A percentile compares a stretch with the other conserved stretches of the same genome.
Evolutionary conservation across 805 yeast species (phyloP).

Genomic region (Pichia scutulata): DNA sequence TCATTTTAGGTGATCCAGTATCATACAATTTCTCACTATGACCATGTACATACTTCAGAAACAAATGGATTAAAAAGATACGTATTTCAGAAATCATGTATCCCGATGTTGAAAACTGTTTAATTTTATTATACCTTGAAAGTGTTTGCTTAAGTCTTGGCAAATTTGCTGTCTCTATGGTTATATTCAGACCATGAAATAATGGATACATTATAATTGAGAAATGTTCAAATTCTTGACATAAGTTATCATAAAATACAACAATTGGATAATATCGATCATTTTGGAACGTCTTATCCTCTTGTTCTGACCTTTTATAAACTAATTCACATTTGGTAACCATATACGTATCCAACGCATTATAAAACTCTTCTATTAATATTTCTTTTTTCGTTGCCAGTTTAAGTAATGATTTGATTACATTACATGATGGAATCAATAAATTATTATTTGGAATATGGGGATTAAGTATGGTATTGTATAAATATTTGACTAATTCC

Average conservation of each 20-base stretch:
- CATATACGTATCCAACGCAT: background rate
- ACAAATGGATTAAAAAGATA: background rate
- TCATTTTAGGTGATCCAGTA: background rate
- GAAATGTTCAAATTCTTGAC: background rate
- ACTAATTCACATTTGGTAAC: background rate
- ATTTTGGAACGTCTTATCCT: no score
- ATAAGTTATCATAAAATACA: background rate
- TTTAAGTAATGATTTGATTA: background rate
- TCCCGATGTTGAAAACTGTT: background rate
- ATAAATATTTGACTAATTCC: background rate
- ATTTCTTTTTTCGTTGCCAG: background rate
- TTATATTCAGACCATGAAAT: background rate
- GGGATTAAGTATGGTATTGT: background rate
- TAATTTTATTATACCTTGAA: background rate
- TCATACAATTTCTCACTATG: background rate
- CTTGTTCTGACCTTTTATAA: background rate
- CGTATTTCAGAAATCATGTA: background rate
- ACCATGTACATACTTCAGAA: background rate
- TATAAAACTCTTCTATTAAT: background rate
- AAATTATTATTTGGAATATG: background rate
- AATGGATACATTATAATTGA: background rate
- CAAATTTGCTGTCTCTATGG: background rate
- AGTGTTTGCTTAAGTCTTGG: background rate
- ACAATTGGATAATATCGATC: background rate
- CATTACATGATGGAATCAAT: background rate